Conservation (phyloP, 2,329 filamentous ascomycete genomes). For the Diaporthe capsici region DNA sequence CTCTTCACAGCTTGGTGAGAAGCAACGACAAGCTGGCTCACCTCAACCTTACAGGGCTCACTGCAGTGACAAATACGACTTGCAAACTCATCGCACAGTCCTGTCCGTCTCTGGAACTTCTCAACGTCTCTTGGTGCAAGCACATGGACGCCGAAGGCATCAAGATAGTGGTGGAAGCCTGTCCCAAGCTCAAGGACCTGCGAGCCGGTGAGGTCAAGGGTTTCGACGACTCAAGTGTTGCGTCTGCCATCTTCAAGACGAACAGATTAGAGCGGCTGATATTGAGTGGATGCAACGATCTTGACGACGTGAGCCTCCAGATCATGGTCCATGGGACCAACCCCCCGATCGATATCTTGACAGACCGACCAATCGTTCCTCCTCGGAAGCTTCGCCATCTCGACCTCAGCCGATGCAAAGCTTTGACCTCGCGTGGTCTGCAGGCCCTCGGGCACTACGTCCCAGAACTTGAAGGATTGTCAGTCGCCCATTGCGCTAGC, state of each 20-base stretch:
- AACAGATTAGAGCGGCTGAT: constrained; percentile 89
- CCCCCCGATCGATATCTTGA: constrained; percentile 85
- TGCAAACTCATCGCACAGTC: constrained; percentile 88
- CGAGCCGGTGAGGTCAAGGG: constrained; percentile 86
- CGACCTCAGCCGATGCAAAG: constrained; percentile 84
- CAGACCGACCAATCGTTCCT: constrained; percentile 81
- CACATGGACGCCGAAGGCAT: constrained; percentile 86
- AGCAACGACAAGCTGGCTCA: constrained; percentile 84
- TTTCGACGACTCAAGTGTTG: constrained; percentile 81
- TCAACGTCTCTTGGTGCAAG: constrained; percentile 95
- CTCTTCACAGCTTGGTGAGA: constrained; percentile 81
- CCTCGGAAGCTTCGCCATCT: constrained; percentile 85
- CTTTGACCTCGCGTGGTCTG: constrained; percentile 81
- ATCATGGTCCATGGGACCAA: constrained; percentile 82
- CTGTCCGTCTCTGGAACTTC: constrained; percentile 83
- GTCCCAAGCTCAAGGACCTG: constrained; percentile 81
- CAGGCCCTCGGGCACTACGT: constrained; percentile 79
- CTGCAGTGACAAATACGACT: constrained; percentile 83
- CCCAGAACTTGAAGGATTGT: constrained; percentile 85
- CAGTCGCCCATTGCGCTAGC: constrained; percentile 82
- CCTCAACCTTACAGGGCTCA: constrained; percentile 87
- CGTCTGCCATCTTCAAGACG: constrained; percentile 80
- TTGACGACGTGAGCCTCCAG: constrained; percentile 81
- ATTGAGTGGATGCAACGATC: constrained; percentile 82
- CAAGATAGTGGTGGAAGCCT: constrained; percentile 78